Percentiles rank a stretch among this genome's conserved stretches.
These are phyloP conservation scores for Solanum lycopersicoides DNA, from an alignment of 257 asterid species.

Conservation along the genomic window DNA sequence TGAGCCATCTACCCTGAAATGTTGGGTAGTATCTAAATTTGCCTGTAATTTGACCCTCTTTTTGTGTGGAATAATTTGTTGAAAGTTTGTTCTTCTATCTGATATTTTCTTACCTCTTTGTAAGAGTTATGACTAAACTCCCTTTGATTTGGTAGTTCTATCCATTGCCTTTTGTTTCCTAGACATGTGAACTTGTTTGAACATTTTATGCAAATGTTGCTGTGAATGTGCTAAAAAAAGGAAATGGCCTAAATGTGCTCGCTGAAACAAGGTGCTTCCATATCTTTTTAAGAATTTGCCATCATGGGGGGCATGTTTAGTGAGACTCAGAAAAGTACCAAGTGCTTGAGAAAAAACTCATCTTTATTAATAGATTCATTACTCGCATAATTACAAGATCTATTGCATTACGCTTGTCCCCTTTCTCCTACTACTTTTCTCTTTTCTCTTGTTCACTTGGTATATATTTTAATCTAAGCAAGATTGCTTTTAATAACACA, in stretches of 20 bases:
- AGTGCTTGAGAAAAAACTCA: neutral
- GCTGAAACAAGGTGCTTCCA: neutral
- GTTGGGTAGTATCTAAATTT: neutral
- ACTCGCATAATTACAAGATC: neutral
- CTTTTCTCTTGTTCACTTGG: neutral
- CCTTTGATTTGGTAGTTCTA: neutral
- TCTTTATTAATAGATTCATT: neutral
- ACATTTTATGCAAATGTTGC: neutral
- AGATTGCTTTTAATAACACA: slow-evolving; percentile 3
- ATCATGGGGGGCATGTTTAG: neutral
- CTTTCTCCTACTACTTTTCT: neutral
- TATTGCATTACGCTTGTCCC: neutral
- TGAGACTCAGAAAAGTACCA: neutral
- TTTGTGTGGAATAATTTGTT: neutral
- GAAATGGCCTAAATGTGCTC: neutral
- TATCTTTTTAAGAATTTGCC: neutral
- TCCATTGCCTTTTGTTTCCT: neutral
- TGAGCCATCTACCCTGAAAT: neutral
- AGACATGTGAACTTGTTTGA: neutral
- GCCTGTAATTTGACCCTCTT: neutral
- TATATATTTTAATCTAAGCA: neutral
- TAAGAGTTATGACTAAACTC: neutral
- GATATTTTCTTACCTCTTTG: neutral
- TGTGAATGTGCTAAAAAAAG: neutral
- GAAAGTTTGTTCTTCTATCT: neutral